Conservation (phyloP, 306 rosid genomes). For the Ormosia emarginata region DNA sequence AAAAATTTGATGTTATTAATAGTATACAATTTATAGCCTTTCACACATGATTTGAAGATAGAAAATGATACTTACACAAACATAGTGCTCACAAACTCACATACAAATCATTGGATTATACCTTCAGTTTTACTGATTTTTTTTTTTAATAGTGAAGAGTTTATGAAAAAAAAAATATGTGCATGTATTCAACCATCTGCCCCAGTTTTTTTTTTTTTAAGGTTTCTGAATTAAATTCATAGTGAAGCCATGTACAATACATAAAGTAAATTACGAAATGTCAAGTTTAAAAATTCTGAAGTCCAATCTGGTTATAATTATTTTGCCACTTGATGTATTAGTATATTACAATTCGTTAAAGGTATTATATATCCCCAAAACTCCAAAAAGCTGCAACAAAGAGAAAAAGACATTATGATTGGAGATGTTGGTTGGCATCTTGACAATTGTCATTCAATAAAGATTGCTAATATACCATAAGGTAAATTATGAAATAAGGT, state of each 20-base stretch:
- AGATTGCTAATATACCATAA: background rate
- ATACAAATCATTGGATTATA: background rate
- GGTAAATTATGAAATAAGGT: background rate
- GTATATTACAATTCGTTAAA: slow-evolving; percentile 31
- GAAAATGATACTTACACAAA: background rate
- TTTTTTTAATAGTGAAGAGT: background rate
- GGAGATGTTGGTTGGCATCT: slow-evolving; percentile 47
- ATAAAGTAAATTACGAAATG: background rate
- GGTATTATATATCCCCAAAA: slow-evolving; percentile 32
- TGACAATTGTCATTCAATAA: slow-evolving; percentile 20
- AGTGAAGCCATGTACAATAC: background rate
- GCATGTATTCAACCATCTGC: background rate
- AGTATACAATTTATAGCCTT: background rate
- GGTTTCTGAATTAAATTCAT: background rate
- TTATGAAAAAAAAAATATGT: too few relatives aligned
- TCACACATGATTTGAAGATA: background rate
- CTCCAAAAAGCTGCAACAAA: slow-evolving; percentile 56
- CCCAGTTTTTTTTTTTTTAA: background rate
- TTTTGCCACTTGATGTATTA: slow-evolving; percentile 35
- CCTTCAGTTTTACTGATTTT: background rate
- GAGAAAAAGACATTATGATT: slow-evolving; percentile 44
- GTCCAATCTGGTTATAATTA: slow-evolving; percentile 43
- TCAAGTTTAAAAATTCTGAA: background rate
- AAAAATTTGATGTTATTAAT: background rate
- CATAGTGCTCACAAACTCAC: background rate